A percentile compares a stretch with the other conserved stretches of the same genome.
phyloP scores from a whole-genome alignment of 2,329 filamentous ascomycete genomes.

The Stylonectria norvegica region DNA sequence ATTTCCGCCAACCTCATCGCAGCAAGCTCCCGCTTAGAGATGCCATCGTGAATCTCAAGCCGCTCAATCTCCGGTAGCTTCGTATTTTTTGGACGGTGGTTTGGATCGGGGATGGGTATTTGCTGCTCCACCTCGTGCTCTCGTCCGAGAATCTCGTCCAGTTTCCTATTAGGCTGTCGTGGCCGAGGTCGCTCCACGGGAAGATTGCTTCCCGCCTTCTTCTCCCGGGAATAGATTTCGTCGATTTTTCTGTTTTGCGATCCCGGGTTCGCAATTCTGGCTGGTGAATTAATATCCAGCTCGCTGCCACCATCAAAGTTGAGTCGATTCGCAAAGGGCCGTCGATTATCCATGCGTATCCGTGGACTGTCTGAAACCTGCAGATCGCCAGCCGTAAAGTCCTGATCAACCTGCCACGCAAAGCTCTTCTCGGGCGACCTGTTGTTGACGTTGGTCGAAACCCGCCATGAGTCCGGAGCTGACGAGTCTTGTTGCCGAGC shows the following conservation, averaged over 20 bases:
- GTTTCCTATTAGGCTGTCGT: conserved; percentile 28
- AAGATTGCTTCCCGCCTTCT: conserved; percentile 30
- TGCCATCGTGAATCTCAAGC: conserved; percentile 40
- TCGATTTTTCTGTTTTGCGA: conserved; percentile 43
- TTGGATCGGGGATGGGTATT: conserved; percentile 30
- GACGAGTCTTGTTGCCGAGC: conserved; percentile 4
- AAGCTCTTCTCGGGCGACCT: conserved; percentile 50
- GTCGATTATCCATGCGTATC: conserved; percentile 38
- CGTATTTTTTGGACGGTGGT: conserved; percentile 36
- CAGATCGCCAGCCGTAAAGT: conserved; percentile 55
- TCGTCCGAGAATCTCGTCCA: conserved; percentile 36
- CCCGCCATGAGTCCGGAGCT: too few relatives aligned
- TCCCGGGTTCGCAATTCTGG: conserved; percentile 27
- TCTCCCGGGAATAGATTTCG: conserved; percentile 43
- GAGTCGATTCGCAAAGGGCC: conserved; percentile 35
- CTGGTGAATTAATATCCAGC: conserved; percentile 28
- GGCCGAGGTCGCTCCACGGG: conserved; percentile 16
- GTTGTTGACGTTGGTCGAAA: too few relatives aligned
- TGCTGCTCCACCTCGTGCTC: conserved; percentile 32
- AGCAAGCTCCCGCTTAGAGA: conserved; percentile 47
- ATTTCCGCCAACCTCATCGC: conserved; percentile 52
- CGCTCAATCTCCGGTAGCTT: conserved; percentile 48
- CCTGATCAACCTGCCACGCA: conserved; percentile 54
- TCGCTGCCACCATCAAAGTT: conserved; percentile 31
- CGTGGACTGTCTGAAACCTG: conserved; percentile 56